A percentile compares a stretch with the other conserved stretches of the same genome.
Evolutionary conservation across 345 rosid species (phyloP).

Genomic region (Erucastrum elatum): DNA sequence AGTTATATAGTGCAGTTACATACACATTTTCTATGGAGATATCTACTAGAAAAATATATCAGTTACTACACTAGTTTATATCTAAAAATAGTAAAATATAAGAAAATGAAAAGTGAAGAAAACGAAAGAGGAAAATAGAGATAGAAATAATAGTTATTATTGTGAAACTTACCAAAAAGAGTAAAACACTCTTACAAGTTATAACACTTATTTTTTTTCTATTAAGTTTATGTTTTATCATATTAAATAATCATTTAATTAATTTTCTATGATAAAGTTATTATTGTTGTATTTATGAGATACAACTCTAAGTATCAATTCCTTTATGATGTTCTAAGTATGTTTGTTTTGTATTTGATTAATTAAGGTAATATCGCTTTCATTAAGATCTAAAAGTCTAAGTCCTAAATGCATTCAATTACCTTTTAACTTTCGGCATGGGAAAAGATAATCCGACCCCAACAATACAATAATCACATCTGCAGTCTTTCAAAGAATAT

Average conservation of each 20-base stretch:
- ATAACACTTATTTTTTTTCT: not conserved
- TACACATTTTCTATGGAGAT: not conserved
- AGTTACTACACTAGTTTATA: too few relatives aligned
- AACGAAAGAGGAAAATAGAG: not conserved
- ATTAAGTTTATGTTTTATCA: not conserved
- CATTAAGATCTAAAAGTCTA: constrained; percentile 32
- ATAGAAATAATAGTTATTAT: not conserved
- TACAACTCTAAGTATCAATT: not conserved
- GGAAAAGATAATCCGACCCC: constrained; percentile 17
- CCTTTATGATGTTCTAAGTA: not conserved
- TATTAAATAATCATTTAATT: not conserved
- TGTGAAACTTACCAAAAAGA: not conserved
- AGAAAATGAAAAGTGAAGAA: not conserved
- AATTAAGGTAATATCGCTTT: constrained; percentile 31
- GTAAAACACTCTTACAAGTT: not conserved
- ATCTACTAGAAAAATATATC: not conserved
- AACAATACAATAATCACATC: constrained; percentile 2
- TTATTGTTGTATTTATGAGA: not conserved
- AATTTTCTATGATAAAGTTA: not conserved
- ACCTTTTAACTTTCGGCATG: constrained; percentile 31
- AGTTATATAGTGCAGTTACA: not conserved
- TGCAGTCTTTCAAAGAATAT: constrained; percentile 17
- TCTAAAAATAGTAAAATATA: not conserved
- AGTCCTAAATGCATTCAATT: constrained; percentile 22
- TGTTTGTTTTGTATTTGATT: constrained; percentile 20